These are phyloP conservation scores for Starmerella apis DNA, from an alignment of 805 yeast species.

Conservation along the genomic window DNA sequence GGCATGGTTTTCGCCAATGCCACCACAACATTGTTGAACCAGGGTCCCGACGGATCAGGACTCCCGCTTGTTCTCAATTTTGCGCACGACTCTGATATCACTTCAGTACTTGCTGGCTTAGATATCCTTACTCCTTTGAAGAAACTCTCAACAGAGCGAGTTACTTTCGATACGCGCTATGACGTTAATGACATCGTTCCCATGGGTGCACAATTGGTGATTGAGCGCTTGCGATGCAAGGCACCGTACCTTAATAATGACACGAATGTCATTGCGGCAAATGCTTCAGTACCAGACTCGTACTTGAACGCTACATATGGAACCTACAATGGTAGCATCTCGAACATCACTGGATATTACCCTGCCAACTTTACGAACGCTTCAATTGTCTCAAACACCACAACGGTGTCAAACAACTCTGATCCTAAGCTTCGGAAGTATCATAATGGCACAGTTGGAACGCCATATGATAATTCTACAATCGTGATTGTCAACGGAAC, in stretches of 20 bases:
- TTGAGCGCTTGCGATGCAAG: slow-evolving; percentile 42
- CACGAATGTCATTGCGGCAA: slow-evolving; percentile 11
- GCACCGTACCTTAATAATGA: slow-evolving; percentile 19
- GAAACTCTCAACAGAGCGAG: slow-evolving; percentile 37
- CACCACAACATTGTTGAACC: slow-evolving; percentile 37
- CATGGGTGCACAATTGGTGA: slow-evolving; percentile 45
- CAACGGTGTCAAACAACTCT: neutral
- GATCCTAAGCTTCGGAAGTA: neutral
- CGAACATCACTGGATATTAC: slow-evolving; percentile 13
- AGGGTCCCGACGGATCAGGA: slow-evolving; percentile 30
- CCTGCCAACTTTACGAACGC: slow-evolving; percentile 10
- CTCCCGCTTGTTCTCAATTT: slow-evolving; percentile 39
- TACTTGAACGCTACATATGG: slow-evolving; percentile 14
- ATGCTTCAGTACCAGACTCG: slow-evolving; percentile 15
- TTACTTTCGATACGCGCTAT: slow-evolving; percentile 41
- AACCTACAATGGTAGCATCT: slow-evolving; percentile 24
- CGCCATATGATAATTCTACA: slow-evolving; percentile 8
- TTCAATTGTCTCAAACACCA: neutral
- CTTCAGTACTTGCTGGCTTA: slow-evolving; percentile 41
- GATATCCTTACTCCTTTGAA: slow-evolving; percentile 38
- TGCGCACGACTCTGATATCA: slow-evolving; percentile 49
- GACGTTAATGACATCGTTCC: slow-evolving; percentile 43
- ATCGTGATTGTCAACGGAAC: slow-evolving; percentile 9
- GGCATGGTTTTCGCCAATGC: slow-evolving; percentile 44
- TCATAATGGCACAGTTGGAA: slow-evolving; percentile 7